Conservation (phyloP, 2,329 filamentous ascomycete genomes). For the Arthrobotrys musiformis region DNA sequence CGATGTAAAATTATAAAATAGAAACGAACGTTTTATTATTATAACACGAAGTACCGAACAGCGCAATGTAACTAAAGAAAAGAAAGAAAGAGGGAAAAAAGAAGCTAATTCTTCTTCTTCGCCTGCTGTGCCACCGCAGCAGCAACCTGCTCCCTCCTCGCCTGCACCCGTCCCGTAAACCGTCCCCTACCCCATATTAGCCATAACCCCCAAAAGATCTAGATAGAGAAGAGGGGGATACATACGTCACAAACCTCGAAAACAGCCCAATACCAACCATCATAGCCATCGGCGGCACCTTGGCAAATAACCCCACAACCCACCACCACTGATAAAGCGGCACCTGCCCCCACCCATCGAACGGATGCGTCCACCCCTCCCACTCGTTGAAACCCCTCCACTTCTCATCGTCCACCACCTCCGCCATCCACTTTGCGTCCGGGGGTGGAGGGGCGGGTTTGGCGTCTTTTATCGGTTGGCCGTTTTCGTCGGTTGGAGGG, state of each 20-base stretch:
- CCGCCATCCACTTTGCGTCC: slow-evolving; percentile 27
- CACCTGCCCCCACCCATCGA: slow-evolving; percentile 27
- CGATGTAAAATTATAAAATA: background rate
- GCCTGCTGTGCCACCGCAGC: background rate
- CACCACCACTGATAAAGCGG: slow-evolving; percentile 35
- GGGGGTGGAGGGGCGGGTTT: slow-evolving; percentile 20
- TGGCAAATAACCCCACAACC: slow-evolving; percentile 30
- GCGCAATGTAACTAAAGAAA: background rate
- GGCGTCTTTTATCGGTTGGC: background rate
- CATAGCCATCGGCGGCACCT: slow-evolving; percentile 50
- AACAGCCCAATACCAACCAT: slow-evolving; percentile 48
- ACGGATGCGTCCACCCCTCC: slow-evolving; percentile 27
- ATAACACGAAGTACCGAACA: too few species aligned
- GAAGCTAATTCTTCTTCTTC: slow-evolving; percentile 29
- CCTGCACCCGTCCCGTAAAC: slow-evolving; percentile 16
- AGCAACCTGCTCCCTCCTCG: background rate
- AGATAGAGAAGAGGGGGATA: background rate
- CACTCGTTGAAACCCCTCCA: slow-evolving; percentile 38
- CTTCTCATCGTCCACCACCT: slow-evolving; percentile 22
- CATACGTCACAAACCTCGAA: slow-evolving; percentile 51
- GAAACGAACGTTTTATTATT: too few species aligned
- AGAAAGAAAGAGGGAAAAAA: slow-evolving; percentile 5
- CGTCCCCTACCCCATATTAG: background rate
- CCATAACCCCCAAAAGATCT: background rate
- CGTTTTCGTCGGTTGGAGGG: slow-evolving; percentile 3